Conservation (phyloP, 2,329 filamentous ascomycete species). For the Leptographium radiaticola region DNA sequence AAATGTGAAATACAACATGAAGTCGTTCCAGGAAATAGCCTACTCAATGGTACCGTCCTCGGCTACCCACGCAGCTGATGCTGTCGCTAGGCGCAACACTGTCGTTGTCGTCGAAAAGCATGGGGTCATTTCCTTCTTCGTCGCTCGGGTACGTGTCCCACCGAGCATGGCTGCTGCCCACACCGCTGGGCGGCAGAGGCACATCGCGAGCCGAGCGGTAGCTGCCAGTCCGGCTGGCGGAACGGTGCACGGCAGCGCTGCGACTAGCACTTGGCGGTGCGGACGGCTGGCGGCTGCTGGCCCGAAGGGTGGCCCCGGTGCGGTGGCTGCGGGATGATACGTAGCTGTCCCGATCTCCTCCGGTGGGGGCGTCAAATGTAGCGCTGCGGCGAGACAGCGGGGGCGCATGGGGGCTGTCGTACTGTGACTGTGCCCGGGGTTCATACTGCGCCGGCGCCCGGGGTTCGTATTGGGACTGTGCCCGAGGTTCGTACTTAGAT, state of each 20-base stretch:
- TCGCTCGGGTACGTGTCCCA: conserved; percentile 1
- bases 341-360: conserved; percentile 27
- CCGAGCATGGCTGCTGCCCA: conserved; percentile 6
- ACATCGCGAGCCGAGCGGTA: conserved; percentile 19
- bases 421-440: background rate
- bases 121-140: conserved; percentile 2
- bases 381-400: conserved; percentile 13
- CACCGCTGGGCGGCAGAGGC: conserved; percentile 26
- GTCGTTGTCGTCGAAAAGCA: conserved; percentile 26
- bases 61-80: conserved; percentile 45
- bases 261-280: conserved; percentile 6
- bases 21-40: background rate
- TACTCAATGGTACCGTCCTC: conserved; percentile 18
- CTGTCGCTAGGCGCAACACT: conserved; percentile 49
- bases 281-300: conserved; percentile 2
- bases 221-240: conserved; percentile 11
- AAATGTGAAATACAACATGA: background rate
- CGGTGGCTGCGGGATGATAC: conserved; percentile 29
- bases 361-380: conserved; percentile 6
- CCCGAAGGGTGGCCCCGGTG: conserved; percentile 22
- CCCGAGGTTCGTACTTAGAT: background rate
- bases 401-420: conserved; percentile 6
- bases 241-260: conserved; percentile 4
- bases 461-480: background rate
- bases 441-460: conserved; percentile 12